Base-by-base conservation (phyloP, 192 early-diverging fungal species). In the Coemansia sp. region DNA sequence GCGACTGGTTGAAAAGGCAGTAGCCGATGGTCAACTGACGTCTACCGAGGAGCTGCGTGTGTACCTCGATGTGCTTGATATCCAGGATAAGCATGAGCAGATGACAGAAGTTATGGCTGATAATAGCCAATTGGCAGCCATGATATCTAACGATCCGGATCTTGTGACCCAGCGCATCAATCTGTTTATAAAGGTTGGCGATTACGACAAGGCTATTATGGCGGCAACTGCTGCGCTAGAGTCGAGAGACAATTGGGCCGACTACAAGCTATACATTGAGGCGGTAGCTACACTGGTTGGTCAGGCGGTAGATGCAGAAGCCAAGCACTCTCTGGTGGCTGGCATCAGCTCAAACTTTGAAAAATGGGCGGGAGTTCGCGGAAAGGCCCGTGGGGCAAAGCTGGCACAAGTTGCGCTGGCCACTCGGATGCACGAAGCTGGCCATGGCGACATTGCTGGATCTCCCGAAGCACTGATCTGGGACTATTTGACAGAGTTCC, bases 41-140 rank as follows among this genome's bases (percentile, higher is more conserved):
- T 81, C 83, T 14, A 86, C 86, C 11, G 96, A 98, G 76, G 91
- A 88, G 44, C 73, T 95, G 55, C 87, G 89, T 24, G 66, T 95
- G 2, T 92, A 92, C 50, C 57, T 94, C 5, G 77, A 87, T 42
- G 82, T 94, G 18, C 78, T 95, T 6, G 76, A 88, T 37, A 67
- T 79, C 10, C 90, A 93, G 64, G 76, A 15, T 3, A 84, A 92
- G 59, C 66, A 84, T 17, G 70, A 78, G 11, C 86, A 87, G 21
- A 92, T 89, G 40, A 57, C 92, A 3, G 81, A 72, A 1, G 68
- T 91, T 4, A 50, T 95, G 24, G 60, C 56, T 7, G 20, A 74
- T 14, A 78, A 89, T 26, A 82, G 82, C 20, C 74, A 84, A 0
- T 76, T 94, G 46, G 83, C 83, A 31, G 49, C 71, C 23, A 85